Evolutionary conservation across 495 filamentous ascomycete species (phyloP).

Genomic region (Aspergillus ostianus): DNA sequence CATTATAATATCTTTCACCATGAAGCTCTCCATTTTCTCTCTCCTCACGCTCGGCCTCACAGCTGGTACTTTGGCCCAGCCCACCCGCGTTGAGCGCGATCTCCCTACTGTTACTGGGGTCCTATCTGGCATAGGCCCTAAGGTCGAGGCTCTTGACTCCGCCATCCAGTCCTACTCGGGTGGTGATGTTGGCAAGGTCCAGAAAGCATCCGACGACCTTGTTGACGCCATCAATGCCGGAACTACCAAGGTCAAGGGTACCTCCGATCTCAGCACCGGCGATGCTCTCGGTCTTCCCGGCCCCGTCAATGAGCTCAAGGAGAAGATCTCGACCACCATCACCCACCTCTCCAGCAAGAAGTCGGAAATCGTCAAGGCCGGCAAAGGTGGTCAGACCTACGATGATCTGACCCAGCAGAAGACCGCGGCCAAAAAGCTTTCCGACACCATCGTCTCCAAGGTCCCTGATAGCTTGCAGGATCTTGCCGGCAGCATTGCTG

Average conservation of each 20-base stretch:
- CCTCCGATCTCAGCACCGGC: neutral
- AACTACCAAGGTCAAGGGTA: constrained; percentile 5
- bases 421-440: constrained; percentile 8
- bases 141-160: constrained; percentile 10
- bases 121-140: constrained; percentile 9
- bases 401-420: constrained; percentile 7
- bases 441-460: constrained; percentile 10
- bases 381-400: constrained; percentile 12
- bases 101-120: constrained; percentile 10
- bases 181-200: constrained; percentile 6
- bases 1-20: neutral
- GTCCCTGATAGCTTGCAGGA: constrained; percentile 9
- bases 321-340: constrained; percentile 7
- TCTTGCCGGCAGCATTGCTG: constrained; percentile 6
- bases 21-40: constrained; percentile 10
- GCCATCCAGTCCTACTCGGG: constrained; percentile 10
- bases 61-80: constrained; percentile 6
- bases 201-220: constrained; percentile 5
- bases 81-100: constrained; percentile 7
- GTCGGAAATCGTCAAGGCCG: constrained; percentile 8
- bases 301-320: constrained; percentile 11
- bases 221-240: constrained; percentile 10
- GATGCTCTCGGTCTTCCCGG: constrained; percentile 11
- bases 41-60: constrained; percentile 11
- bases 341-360: constrained; percentile 8